Percentiles rank a stretch among this genome's conserved stretches.
These are phyloP conservation scores for Epithemia pelagica DNA, from an alignment of 108 stramenopile species.

Conservation along the genomic window DNA sequence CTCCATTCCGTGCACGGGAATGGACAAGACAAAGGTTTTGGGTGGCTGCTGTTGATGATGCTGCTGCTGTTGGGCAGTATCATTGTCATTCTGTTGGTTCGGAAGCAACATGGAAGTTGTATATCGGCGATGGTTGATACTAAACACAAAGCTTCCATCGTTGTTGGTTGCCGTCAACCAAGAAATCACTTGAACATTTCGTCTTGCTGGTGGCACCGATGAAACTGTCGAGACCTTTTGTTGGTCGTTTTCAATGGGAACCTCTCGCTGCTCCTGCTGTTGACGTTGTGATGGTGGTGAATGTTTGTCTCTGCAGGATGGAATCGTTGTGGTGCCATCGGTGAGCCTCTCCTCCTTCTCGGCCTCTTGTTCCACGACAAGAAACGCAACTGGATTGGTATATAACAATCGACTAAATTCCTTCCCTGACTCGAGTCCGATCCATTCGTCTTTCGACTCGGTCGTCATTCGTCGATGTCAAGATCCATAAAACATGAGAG, in stretches of 20 bases:
- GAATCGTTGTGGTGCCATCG: too few relatives aligned
- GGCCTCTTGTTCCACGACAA: constrained; percentile 22
- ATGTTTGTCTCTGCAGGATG: too few relatives aligned
- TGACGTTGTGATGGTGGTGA: too few relatives aligned
- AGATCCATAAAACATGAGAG: too few relatives aligned
- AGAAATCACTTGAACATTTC: constrained; percentile 63
- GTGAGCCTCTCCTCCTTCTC: background rate
- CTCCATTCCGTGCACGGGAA: constrained; percentile 57
- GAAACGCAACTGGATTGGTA: constrained; percentile 65
- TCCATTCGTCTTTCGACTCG: constrained; percentile 30
- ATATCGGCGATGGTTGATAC: constrained; percentile 45
- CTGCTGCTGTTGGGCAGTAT: constrained; percentile 3
- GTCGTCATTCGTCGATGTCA: too few relatives aligned
- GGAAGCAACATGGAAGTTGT: constrained; percentile 28
- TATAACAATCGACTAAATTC: constrained; percentile 57
- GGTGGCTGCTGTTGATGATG: background rate
- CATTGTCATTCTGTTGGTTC: background rate
- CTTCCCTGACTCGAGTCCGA: constrained; percentile 35
- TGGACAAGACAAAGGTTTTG: constrained; percentile 34
- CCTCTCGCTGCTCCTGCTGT: too few relatives aligned
- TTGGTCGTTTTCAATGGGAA: constrained; percentile 1
- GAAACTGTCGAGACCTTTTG: background rate
- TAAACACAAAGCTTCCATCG: constrained; percentile 53
- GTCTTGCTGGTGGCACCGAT: background rate
- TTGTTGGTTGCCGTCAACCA: constrained; percentile 78